Conservation (phyloP, 192 early-diverging fungal genomes). For the Backusella circina region DNA sequence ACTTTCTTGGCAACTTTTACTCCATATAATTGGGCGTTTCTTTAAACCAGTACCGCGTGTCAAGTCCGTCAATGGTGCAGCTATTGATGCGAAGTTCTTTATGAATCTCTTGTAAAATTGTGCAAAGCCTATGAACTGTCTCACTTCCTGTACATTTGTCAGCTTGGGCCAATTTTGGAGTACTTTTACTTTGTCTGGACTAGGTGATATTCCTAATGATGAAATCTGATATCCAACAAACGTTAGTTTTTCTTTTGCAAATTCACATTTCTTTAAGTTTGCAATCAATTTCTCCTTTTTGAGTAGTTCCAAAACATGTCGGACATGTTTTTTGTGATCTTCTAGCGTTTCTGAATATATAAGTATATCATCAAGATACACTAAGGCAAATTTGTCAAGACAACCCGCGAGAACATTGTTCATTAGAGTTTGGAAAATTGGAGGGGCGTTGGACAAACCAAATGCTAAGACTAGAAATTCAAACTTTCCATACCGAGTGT, state of each 20-base stretch:
- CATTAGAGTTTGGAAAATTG: conserved; percentile 19
- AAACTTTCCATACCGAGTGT: conserved; percentile 27
- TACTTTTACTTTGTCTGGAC: neutral
- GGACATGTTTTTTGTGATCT: conserved; percentile 33
- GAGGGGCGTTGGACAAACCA: conserved; percentile 27
- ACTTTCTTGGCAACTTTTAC: neutral
- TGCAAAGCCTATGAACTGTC: neutral
- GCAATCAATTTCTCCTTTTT: conserved; percentile 4
- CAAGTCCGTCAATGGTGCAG: conserved; percentile 10
- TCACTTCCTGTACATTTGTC: conserved; percentile 2
- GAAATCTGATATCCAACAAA: neutral
- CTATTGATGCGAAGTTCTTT: conserved; percentile 1
- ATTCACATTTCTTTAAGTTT: conserved; percentile 12
- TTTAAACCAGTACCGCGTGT: conserved; percentile 1
- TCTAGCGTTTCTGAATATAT: conserved; percentile 29
- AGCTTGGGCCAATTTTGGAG: neutral
- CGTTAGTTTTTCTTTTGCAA: neutral
- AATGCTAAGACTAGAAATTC: conserved; percentile 41
- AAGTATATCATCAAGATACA: conserved; percentile 46
- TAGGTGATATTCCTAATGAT: neutral
- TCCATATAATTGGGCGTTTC: conserved; percentile 4
- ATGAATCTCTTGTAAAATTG: conserved; percentile 25
- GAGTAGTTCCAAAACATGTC: conserved; percentile 10
- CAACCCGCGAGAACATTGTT: neutral
- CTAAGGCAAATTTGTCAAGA: conserved; percentile 17